These are phyloP conservation scores for Cercospora sp. DNA, from an alignment of 2,329 filamentous ascomycete genomes.

Conservation along the genomic window DNA sequence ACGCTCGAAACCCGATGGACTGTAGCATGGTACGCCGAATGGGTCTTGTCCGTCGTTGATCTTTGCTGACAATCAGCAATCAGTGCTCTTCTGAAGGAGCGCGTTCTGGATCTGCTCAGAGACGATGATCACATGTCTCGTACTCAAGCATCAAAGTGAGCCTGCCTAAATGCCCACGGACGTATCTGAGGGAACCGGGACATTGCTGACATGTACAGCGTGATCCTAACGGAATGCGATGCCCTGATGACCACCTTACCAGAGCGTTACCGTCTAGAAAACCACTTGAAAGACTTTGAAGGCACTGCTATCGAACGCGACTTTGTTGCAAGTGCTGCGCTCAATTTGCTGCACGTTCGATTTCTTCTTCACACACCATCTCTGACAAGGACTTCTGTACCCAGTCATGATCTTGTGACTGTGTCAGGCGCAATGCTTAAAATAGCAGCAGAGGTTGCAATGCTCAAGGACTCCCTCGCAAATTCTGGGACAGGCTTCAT, in stretches of 20 bases:
- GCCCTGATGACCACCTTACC: slow-evolving; percentile 35
- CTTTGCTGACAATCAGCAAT: not conserved
- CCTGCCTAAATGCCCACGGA: not conserved
- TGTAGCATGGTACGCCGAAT: slow-evolving; percentile 29
- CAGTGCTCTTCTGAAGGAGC: slow-evolving; percentile 37
- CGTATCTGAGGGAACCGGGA: not conserved
- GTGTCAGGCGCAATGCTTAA: slow-evolving; percentile 36
- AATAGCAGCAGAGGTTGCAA: slow-evolving; percentile 35
- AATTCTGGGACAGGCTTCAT: slow-evolving; percentile 40
- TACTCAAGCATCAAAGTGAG: slow-evolving; percentile 11
- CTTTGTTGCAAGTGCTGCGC: slow-evolving; percentile 37
- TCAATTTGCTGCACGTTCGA: slow-evolving; percentile 39
- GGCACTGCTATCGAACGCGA: slow-evolving; percentile 32
- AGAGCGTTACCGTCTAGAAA: slow-evolving; percentile 25
- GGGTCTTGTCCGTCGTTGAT: not conserved
- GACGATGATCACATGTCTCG: slow-evolving; percentile 22
- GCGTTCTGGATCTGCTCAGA: slow-evolving; percentile 36
- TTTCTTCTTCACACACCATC: slow-evolving; percentile 37
- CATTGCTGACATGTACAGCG: slow-evolving; percentile 3
- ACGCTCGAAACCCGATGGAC: slow-evolving; percentile 36
- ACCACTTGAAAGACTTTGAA: slow-evolving; percentile 16
- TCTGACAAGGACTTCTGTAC: slow-evolving; percentile 29
- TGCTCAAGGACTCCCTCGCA: slow-evolving; percentile 35
- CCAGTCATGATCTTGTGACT: slow-evolving; percentile 30
- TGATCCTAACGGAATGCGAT: slow-evolving; percentile 14